phyloP scores from a whole-genome alignment of 2,329 filamentous ascomycete species.

The Penicillium decumbens region DNA sequence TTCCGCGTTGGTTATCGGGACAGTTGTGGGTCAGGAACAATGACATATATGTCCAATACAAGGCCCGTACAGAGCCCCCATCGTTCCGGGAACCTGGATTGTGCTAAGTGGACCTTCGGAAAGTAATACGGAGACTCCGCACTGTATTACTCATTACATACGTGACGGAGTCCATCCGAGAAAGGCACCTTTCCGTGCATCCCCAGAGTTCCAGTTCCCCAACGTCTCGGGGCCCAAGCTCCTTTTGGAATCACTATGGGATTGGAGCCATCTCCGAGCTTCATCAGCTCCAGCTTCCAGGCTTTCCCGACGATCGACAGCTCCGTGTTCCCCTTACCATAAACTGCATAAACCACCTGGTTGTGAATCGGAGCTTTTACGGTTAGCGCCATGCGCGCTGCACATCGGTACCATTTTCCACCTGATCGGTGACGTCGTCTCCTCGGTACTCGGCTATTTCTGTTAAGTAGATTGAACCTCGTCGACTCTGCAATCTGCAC shows the following conservation, averaged over 20 bases:
- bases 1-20: neutral
- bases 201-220: neutral
- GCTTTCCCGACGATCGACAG: conserved; percentile 7
- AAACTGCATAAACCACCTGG: neutral
- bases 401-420: conserved; percentile 11
- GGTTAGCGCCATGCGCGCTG: conserved; percentile 13
- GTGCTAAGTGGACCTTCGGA: conserved; percentile 12
- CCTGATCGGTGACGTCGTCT: conserved; percentile 6
- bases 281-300: neutral
- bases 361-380: conserved; percentile 8
- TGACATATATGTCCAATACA: conserved; percentile 2
- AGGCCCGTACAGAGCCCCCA: conserved; percentile 4
- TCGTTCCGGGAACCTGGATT: conserved; percentile 19
- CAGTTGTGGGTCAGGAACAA: neutral
- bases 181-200: conserved; percentile 3
- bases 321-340: conserved; percentile 3
- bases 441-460: neutral
- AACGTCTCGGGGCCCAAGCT: conserved; percentile 15
- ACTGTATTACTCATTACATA: conserved; percentile 10
- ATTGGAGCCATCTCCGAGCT: conserved; percentile 5
- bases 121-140: conserved; percentile 15
- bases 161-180: neutral
- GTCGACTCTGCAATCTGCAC: neutral
- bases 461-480: neutral
- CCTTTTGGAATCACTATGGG: conserved; percentile 8